Evolutionary conservation across 768 basidiomycete species (phyloP).

Genomic region (Boletus pseudo-olivaceus): DNA sequence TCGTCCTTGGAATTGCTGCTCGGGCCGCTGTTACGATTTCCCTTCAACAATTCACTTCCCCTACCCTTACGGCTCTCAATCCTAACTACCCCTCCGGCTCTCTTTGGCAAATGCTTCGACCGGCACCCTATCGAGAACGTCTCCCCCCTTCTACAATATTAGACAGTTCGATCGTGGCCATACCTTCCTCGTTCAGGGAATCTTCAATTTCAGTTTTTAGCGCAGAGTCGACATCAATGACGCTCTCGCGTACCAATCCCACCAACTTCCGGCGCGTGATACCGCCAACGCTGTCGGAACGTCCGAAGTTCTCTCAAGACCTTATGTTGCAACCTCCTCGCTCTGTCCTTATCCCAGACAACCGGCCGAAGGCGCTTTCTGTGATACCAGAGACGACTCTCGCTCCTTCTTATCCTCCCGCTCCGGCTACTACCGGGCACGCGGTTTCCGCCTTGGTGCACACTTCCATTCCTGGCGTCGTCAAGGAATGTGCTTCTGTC

Average conservation of each 20-base stretch:
- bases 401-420: conserved; percentile 6
- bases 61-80: conserved; percentile 12
- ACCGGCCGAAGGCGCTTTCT: conserved; percentile 29
- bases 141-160: conserved; percentile 27
- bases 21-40: conserved; percentile 24
- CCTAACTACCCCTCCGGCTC: conserved; percentile 28
- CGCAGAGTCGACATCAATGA: conserved; percentile 39
- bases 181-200: conserved; percentile 45
- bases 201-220: conserved; percentile 50
- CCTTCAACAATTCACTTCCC: conserved; percentile 20
- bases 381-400: conserved; percentile 21
- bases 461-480: conserved; percentile 45
- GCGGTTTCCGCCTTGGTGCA: conserved; percentile 28
- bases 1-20: conserved; percentile 55
- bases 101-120: conserved; percentile 42
- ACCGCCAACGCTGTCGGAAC: conserved; percentile 27
- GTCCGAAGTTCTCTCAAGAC: conserved; percentile 31
- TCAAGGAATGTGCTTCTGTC: conserved; percentile 47
- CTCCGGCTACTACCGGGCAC: conserved; percentile 13
- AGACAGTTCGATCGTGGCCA: conserved; percentile 28
- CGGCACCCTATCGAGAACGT: conserved; percentile 39
- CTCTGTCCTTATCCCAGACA: conserved; percentile 22
- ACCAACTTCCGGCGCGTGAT: conserved; percentile 18
- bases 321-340: conserved; percentile 35
- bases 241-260: conserved; percentile 24